phyloP scores from a whole-genome alignment of 306 rosid species.

The Luffa aegyptiaca region DNA sequence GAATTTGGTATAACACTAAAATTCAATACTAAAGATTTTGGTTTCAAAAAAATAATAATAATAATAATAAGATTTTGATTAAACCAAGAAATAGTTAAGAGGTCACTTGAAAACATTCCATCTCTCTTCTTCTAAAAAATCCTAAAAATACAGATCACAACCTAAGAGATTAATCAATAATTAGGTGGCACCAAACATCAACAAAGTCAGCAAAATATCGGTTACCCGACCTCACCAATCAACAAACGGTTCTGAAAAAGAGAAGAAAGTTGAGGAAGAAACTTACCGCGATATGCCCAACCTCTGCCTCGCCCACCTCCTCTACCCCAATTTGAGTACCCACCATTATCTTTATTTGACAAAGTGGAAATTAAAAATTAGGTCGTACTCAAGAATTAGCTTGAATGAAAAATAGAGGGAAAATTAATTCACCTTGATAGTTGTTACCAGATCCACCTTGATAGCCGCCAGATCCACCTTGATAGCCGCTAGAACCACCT shows the following conservation, averaged over 20 bases:
- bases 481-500: slow-evolving; percentile 42
- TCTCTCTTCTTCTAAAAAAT: not conserved
- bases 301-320: slow-evolving; percentile 78
- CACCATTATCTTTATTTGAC: slow-evolving; percentile 55
- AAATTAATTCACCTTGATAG: slow-evolving; percentile 17
- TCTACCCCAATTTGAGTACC: slow-evolving; percentile 66
- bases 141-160: not conserved
- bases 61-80: not conserved
- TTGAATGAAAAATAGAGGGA: not conserved
- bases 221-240: not conserved
- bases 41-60: no score
- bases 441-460: slow-evolving; percentile 22
- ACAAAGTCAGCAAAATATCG: not conserved
- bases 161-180: not conserved
- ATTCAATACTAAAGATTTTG: not conserved
- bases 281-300: slow-evolving; percentile 68
- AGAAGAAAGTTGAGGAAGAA: not conserved
- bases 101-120: not conserved
- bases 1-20: not conserved
- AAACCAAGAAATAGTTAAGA: not conserved
- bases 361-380: not conserved
- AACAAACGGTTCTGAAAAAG: not conserved
- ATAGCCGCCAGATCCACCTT: slow-evolving; percentile 23
- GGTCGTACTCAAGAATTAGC: not conserved
- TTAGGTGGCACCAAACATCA: not conserved